These are phyloP conservation scores for Xerocomus brunneocitrinus DNA, from an alignment of 768 basidiomycete genomes.

Conservation along the genomic window DNA sequence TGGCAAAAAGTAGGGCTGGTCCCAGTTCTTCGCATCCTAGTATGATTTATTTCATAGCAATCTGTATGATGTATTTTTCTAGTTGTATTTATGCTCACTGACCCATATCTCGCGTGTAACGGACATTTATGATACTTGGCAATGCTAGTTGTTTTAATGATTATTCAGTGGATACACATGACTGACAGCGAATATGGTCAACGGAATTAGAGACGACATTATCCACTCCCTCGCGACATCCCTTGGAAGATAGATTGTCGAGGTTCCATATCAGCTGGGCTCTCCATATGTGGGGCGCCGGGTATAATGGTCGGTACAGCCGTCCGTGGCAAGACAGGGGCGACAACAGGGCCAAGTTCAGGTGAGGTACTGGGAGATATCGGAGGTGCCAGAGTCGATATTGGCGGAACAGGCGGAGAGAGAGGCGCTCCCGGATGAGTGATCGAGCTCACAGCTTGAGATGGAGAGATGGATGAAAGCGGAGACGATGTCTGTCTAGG, in stretches of 20 bases:
- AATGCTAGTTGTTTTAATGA: neutral
- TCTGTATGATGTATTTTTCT: slow-evolving; percentile 1
- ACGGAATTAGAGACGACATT: neutral
- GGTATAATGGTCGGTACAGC: slow-evolving; percentile 21
- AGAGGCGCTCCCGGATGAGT: neutral
- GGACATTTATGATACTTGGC: neutral
- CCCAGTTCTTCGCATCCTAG: neutral
- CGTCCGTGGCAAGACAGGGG: slow-evolving; percentile 8
- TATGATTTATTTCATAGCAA: slow-evolving; percentile 6
- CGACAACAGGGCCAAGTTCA: slow-evolving; percentile 1
- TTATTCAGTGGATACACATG: neutral
- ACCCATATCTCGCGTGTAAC: neutral
- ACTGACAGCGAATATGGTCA: neutral
- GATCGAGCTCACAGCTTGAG: neutral
- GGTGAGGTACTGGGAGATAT: neutral
- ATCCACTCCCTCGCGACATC: neutral
- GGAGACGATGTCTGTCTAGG: slow-evolving; percentile 1
- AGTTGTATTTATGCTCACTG: neutral
- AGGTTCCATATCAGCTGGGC: slow-evolving; percentile 26
- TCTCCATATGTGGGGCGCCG: slow-evolving; percentile 25
- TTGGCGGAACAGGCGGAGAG: slow-evolving; percentile 18
- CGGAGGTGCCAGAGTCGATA: slow-evolving; percentile 16
- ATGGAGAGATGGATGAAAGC: slow-evolving; percentile 5
- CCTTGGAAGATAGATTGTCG: slow-evolving; percentile 9
- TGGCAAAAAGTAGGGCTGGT: slow-evolving; percentile 1